Conservation (phyloP, 2,329 filamentous ascomycete species). For the Trichoderma sp. region DNA sequence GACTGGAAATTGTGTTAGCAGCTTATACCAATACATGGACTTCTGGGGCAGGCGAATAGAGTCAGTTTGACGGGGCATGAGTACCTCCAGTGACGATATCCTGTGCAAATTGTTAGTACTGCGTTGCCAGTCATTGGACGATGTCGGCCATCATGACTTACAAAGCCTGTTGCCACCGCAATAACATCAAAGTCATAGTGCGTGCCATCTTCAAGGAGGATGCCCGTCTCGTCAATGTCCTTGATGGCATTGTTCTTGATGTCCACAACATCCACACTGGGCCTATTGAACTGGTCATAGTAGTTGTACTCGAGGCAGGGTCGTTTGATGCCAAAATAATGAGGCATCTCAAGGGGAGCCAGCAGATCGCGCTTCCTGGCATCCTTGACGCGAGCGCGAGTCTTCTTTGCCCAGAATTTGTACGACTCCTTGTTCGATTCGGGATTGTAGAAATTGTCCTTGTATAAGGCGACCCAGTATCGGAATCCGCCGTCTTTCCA, state of each 20-base stretch:
- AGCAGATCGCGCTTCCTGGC: conserved; percentile 53
- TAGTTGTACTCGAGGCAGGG: conserved; percentile 48
- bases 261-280: conserved; percentile 48
- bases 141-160: conserved; percentile 34
- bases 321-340: conserved; percentile 58
- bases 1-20: conserved; percentile 31
- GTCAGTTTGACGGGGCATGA: no score
- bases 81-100: conserved; percentile 22
- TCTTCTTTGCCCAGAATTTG: conserved; percentile 58
- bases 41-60: accelerated
- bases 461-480: conserved; percentile 58
- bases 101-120: background rate
- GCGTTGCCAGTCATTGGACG: no score
- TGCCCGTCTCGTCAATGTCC: conserved; percentile 47
- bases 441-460: conserved; percentile 50
- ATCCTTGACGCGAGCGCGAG: conserved; percentile 53
- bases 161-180: conserved; percentile 51
- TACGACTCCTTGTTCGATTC: conserved; percentile 58
- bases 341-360: conserved; percentile 54
- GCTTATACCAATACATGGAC: no score
- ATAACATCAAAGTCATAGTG: conserved; percentile 49
- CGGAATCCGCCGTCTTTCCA: conserved; percentile 58
- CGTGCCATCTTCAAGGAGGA: conserved; percentile 45
- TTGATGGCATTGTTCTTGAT: conserved; percentile 46
- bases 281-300: conserved; percentile 52